phyloP scores from a whole-genome alignment of 129 eudicot genomes.

The Kitagawia praeruptora region DNA sequence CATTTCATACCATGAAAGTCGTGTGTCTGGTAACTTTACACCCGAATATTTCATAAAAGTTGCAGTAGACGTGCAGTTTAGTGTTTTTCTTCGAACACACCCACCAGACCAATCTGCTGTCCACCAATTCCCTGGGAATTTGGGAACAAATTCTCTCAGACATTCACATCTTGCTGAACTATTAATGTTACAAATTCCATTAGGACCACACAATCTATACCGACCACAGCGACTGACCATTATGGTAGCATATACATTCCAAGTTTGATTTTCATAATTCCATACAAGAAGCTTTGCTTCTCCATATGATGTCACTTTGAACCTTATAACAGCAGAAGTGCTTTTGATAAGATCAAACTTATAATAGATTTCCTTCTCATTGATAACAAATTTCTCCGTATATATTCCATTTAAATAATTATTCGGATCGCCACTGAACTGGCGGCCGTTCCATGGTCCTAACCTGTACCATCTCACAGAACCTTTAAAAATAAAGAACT shows the following conservation, averaged over 20 bases:
- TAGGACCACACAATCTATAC: conserved; percentile 7
- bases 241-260: not conserved
- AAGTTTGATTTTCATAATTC: not conserved
- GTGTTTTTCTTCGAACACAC: not conserved
- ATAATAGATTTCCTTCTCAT: not conserved
- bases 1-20: not conserved
- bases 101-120: conserved; percentile 12
- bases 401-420: not conserved
- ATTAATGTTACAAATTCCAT: conserved; percentile 8
- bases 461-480: not conserved
- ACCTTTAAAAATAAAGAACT: not conserved
- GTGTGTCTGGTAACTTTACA: conserved; percentile 14
- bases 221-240: not conserved
- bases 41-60: not conserved
- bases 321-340: not conserved
- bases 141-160: not conserved
- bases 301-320: not conserved
- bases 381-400: not conserved
- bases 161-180: not conserved
- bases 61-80: not conserved
- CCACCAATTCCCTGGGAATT: not conserved
- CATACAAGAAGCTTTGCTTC: not conserved
- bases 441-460: not conserved
- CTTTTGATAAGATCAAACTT: not conserved
- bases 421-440: not conserved